Percentiles rank a stretch among this genome's conserved stretches.
Conservation (phyloP, 2,329 filamentous ascomycete species). For the Periconia sp. region DNA sequence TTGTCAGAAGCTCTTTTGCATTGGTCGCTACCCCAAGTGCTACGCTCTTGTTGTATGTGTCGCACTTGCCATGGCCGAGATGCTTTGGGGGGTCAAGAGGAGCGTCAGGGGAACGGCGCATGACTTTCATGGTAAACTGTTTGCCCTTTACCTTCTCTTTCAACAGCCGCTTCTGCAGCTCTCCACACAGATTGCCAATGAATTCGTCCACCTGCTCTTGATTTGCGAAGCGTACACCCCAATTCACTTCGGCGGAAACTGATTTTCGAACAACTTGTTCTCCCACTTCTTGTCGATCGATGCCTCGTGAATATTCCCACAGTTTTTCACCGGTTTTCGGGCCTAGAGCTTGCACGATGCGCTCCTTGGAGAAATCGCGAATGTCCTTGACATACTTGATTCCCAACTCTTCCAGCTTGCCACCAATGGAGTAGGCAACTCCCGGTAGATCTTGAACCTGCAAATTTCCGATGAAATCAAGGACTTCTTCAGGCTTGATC, state of each 20-base stretch:
- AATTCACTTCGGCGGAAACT: slow-evolving; percentile 95
- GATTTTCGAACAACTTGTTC: slow-evolving; percentile 86
- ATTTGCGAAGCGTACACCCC: slow-evolving; percentile 93
- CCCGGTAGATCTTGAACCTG: slow-evolving; percentile 83
- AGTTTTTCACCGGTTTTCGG: slow-evolving; percentile 92
- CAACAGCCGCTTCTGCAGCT: slow-evolving; percentile 77
- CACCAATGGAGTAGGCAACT: slow-evolving; percentile 85
- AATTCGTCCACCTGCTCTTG: slow-evolving; percentile 95
- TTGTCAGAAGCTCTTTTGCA: slow-evolving; percentile 68
- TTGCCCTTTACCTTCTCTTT: slow-evolving; percentile 85
- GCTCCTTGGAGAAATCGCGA: slow-evolving; percentile 74
- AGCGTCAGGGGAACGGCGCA: slow-evolving; percentile 82
- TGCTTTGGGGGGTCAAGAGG: slow-evolving; percentile 91
- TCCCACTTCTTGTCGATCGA: slow-evolving; percentile 83
- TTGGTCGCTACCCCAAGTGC: slow-evolving; percentile 84
- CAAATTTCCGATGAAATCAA: slow-evolving; percentile 75
- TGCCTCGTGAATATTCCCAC: slow-evolving; percentile 85
- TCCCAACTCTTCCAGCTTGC: slow-evolving; percentile 85
- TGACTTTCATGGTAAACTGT: slow-evolving; percentile 91
- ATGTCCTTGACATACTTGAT: slow-evolving; percentile 83
- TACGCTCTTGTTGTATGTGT: slow-evolving; percentile 87
- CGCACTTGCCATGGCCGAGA: slow-evolving; percentile 91
- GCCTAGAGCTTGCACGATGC: slow-evolving; percentile 71
- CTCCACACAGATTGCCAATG: slow-evolving; percentile 78
- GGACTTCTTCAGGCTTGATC: slow-evolving; percentile 76